These are phyloP conservation scores for Meripilus lineatus DNA, from an alignment of 1,284 basidiomycete species.

Conservation along the genomic window DNA sequence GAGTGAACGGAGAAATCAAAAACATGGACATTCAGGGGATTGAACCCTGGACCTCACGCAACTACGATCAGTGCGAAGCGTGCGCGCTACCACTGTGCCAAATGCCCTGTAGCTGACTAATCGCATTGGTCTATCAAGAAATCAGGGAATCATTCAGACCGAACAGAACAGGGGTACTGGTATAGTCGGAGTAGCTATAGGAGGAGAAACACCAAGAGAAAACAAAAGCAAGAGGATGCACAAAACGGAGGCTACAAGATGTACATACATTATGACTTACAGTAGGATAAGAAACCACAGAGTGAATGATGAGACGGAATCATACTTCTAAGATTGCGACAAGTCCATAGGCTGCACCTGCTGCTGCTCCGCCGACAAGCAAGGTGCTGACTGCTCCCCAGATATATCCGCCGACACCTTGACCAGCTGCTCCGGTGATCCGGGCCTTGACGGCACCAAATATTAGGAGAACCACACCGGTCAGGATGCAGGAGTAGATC, in stretches of 20 bases:
- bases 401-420: constrained; percentile 50
- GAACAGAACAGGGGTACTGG: no score
- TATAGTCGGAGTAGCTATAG: no score
- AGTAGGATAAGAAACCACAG: no score
- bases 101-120: no score
- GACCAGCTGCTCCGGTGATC: constrained; percentile 76
- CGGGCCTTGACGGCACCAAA: constrained; percentile 91
- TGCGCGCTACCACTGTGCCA: constrained; percentile 28
- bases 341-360: constrained; percentile 84
- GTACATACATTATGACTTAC: no score
- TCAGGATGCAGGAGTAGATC: constrained; percentile 72
- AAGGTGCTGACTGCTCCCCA: constrained; percentile 91
- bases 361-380: constrained; percentile 85
- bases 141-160: no score
- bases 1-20: not conserved
- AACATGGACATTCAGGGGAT: constrained; percentile 27
- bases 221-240: no score
- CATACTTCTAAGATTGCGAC: constrained; percentile 68
- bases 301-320: no score
- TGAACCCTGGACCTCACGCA: constrained; percentile 31
- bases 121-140: no score
- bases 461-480: constrained; percentile 79
- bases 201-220: no score
- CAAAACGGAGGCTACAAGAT: no score
- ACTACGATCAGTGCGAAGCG: constrained; percentile 23